Evolutionary conservation across 192 early-diverging fungal species (phyloP).

Genomic region (Coemansia reversa): DNA sequence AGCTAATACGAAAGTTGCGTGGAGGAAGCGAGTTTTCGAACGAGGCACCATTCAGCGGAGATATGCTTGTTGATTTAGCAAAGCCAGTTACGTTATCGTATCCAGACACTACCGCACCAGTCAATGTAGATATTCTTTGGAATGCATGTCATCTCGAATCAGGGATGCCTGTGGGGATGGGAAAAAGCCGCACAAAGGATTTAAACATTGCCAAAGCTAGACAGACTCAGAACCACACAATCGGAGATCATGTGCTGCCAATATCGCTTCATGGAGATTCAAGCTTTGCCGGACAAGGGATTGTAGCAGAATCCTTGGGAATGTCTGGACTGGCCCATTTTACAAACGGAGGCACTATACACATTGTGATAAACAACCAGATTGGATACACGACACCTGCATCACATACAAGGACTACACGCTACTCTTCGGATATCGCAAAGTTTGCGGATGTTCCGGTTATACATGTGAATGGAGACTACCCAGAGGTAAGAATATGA

Average conservation of each 20-base stretch:
- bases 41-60: slow-evolving; percentile 70
- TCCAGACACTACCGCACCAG: slow-evolving; percentile 17
- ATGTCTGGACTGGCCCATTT: slow-evolving; percentile 93
- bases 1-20: slow-evolving; percentile 86
- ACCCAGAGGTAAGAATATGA: slow-evolving; percentile 61
- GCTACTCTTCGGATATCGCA: slow-evolving; percentile 90
- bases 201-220: slow-evolving; percentile 54
- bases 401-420: slow-evolving; percentile 85
- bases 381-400: slow-evolving; percentile 95
- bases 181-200: slow-evolving; percentile 90
- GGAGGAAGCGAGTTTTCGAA: slow-evolving; percentile 89
- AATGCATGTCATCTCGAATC: slow-evolving; percentile 96
- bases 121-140: slow-evolving; percentile 82
- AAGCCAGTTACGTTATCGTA: slow-evolving; percentile 69
- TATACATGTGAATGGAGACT: slow-evolving; percentile 93
- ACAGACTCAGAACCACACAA: slow-evolving; percentile 37
- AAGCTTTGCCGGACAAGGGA: slow-evolving; percentile 80
- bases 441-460: slow-evolving; percentile 94
- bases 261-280: slow-evolving; percentile 93
- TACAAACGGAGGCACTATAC: slow-evolving; percentile 88
- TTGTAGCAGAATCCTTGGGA: slow-evolving; percentile 89
- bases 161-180: slow-evolving; percentile 91
- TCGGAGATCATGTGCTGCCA: slow-evolving; percentile 91
- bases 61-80: slow-evolving; percentile 86
- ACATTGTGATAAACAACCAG: slow-evolving; percentile 97